These are phyloP conservation scores for Suillus ampliporus DNA, from an alignment of 768 basidiomycete genomes.

Conservation along the genomic window DNA sequence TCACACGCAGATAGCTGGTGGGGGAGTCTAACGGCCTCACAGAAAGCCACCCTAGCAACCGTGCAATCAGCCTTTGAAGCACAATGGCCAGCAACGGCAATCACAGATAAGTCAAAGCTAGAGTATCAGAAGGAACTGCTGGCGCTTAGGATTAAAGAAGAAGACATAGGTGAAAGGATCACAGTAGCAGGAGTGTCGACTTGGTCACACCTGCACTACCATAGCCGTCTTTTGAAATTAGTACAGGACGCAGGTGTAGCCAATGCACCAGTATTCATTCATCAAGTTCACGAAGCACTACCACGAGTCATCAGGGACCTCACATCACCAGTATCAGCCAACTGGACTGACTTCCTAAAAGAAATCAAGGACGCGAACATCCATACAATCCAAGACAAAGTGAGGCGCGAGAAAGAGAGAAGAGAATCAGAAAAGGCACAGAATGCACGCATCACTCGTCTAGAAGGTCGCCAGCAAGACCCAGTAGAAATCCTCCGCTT, in stretches of 20 bases:
- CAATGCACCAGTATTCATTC: neutral
- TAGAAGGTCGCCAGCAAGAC: neutral
- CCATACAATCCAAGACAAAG: neutral
- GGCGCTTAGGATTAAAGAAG: neutral
- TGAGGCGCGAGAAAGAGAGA: neutral
- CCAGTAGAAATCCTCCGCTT: too few species aligned
- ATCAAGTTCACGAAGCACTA: neutral
- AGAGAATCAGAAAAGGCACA: neutral
- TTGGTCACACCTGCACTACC: neutral
- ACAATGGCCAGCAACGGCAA: neutral
- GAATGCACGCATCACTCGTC: neutral
- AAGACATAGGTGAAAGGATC: neutral
- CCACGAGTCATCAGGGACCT: neutral
- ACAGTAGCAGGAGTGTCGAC: neutral
- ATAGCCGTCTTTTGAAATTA: neutral
- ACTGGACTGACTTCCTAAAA: neutral
- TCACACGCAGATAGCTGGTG: too few species aligned
- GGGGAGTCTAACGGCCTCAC: too few species aligned
- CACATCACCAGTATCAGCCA: neutral
- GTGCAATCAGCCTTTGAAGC: neutral
- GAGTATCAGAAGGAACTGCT: neutral
- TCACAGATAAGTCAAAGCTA: neutral
- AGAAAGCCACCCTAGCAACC: too few species aligned
- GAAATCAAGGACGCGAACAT: neutral
- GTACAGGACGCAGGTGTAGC: neutral